Conservation (phyloP, 306 rosid species). For the Quercus robur region DNA sequence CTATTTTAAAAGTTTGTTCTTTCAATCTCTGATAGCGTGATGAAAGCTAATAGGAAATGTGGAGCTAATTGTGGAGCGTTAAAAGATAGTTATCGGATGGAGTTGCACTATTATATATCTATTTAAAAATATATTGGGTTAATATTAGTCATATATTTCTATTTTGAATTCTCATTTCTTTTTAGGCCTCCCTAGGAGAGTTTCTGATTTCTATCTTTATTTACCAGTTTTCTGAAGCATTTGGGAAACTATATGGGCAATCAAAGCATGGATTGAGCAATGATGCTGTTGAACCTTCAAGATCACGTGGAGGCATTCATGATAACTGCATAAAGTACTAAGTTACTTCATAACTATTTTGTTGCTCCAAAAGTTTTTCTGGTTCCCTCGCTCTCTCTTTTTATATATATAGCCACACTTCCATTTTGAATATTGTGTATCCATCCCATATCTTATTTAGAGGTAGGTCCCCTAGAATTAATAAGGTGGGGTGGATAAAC, state of each 20-base stretch:
- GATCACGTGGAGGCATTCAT: slow-evolving; percentile 64
- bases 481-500: slow-evolving; percentile 5
- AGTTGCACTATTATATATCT: neutral
- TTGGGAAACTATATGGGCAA: slow-evolving; percentile 86
- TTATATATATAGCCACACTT: slow-evolving; percentile 2
- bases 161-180: neutral
- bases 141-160: neutral
- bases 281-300: slow-evolving; percentile 68
- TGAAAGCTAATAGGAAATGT: neutral
- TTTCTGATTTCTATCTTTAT: slow-evolving; percentile 12
- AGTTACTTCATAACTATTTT: slow-evolving; percentile 5
- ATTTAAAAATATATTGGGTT: neutral
- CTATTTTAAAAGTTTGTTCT: neutral
- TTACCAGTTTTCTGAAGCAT: slow-evolving; percentile 81
- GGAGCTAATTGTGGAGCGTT: neutral
- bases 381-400: slow-evolving; percentile 6
- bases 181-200: neutral
- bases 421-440: slow-evolving; percentile 6
- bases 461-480: neutral
- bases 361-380: neutral
- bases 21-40: slow-evolving; percentile 1
- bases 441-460: neutral
- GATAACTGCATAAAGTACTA: slow-evolving; percentile 87
- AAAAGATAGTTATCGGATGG: neutral
- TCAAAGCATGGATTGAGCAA: slow-evolving; percentile 57